Conservation (phyloP, 1,284 basidiomycete genomes). For the Filobasidium uniguttulatum region DNA sequence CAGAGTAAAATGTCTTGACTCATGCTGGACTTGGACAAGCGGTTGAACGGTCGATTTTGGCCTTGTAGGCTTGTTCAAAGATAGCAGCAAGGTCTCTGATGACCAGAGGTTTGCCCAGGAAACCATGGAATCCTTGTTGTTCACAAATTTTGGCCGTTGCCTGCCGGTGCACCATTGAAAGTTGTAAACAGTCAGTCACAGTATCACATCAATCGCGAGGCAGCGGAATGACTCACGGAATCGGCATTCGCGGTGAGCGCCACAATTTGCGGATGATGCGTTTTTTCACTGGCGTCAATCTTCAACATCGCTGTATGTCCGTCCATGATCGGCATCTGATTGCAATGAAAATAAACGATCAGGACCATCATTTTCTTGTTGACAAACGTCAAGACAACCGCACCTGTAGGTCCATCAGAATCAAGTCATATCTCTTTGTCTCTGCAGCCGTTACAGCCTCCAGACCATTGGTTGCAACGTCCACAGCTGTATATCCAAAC, state of each 20-base stretch:
- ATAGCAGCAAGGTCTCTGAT: conserved; percentile 1
- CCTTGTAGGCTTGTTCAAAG: neutral
- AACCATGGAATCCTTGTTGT: conserved; percentile 24
- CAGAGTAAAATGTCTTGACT: too few species aligned
- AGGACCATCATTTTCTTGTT: neutral
- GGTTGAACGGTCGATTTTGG: too few species aligned
- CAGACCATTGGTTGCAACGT: conserved; percentile 25
- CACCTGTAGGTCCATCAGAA: conserved; percentile 27
- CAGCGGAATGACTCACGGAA: conserved; percentile 15
- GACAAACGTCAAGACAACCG: neutral
- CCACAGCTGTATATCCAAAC: conserved; percentile 29
- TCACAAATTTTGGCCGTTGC: conserved; percentile 23
- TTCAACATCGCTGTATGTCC: conserved; percentile 3
- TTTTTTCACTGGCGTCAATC: conserved; percentile 19
- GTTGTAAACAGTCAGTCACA: too few species aligned
- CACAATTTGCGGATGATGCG: conserved; percentile 26
- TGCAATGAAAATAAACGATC: neutral
- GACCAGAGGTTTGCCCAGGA: conserved; percentile 28
- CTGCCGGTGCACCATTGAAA: too few species aligned
- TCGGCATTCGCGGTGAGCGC: conserved; percentile 33
- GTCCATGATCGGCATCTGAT: conserved; percentile 23
- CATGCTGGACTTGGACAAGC: too few species aligned
- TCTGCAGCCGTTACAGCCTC: conserved; percentile 27
- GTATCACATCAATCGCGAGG: neutral
- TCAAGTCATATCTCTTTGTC: conserved; percentile 25